These are phyloP conservation scores for Apiotrichum montevideense DNA, from an alignment of 1,284 basidiomycete species.

Conservation along the genomic window DNA sequence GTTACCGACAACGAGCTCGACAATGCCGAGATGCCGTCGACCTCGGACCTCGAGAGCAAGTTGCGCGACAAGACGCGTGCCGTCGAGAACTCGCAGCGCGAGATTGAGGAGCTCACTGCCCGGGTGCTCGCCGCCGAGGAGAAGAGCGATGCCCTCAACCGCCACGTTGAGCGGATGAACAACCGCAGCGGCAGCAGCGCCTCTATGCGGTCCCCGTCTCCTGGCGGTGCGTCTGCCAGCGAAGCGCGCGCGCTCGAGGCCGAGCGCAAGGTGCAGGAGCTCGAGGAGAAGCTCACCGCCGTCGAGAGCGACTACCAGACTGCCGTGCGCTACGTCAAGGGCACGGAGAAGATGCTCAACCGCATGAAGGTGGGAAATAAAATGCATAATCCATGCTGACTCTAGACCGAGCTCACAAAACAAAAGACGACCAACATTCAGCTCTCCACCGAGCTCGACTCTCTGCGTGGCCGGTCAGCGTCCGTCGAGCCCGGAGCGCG, in stretches of 20 bases:
- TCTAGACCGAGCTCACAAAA: constrained; percentile 71
- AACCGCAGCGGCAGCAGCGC: constrained; percentile 47
- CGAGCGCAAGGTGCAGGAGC: constrained; percentile 70
- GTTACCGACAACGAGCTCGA: constrained; percentile 62
- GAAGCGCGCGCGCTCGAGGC: constrained; percentile 52
- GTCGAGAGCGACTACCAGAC: constrained; percentile 89
- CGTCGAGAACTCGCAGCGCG: constrained; percentile 56
- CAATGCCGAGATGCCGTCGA: constrained; percentile 21
- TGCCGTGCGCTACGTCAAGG: constrained; percentile 55
- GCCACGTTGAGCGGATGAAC: constrained; percentile 58
- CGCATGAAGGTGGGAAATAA: constrained; percentile 64
- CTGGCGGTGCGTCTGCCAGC: constrained; percentile 15
- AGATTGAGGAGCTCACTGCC: constrained; percentile 51
- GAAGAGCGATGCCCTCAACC: constrained; percentile 59
- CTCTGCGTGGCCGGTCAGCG: constrained; percentile 56
- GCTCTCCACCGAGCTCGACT: constrained; percentile 74
- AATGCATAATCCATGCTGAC: constrained; percentile 5
- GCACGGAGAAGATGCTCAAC: constrained; percentile 97
- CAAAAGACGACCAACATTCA: constrained; percentile 72
- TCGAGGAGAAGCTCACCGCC: constrained; percentile 60
- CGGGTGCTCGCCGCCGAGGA: constrained; percentile 67
- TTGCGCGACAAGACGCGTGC: constrained; percentile 64
- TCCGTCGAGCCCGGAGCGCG: constrained; percentile 53
- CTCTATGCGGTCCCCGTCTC: constrained; percentile 35
- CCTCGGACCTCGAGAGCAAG: constrained; percentile 64